Evolutionary conservation across 129 eudicot species (phyloP).

Genomic region (Centrapalus pauciflorus): DNA sequence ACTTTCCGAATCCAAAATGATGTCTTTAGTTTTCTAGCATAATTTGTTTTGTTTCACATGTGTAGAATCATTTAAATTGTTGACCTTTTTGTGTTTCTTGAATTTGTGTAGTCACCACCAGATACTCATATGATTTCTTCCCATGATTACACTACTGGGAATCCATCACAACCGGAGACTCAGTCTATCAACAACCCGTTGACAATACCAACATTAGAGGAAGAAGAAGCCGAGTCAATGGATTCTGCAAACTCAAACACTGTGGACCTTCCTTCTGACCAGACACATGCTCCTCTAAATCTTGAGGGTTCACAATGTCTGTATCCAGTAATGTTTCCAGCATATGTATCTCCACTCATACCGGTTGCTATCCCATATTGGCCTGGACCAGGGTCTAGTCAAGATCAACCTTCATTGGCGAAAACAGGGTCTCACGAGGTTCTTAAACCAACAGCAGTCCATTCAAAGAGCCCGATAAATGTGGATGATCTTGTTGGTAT

Average conservation of each 20-base stretch:
- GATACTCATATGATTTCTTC: slow-evolving; percentile 51
- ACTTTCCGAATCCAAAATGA: too few relatives aligned
- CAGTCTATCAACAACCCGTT: slow-evolving; percentile 38
- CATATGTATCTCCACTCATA: slow-evolving; percentile 53
- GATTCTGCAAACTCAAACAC: slow-evolving; percentile 69
- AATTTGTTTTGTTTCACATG: too few relatives aligned
- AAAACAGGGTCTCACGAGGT: slow-evolving; percentile 67
- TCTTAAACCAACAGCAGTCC: slow-evolving; percentile 87
- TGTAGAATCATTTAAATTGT: not conserved
- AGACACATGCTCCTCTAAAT: slow-evolving; percentile 22
- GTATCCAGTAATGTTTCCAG: slow-evolving; percentile 63
- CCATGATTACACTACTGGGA: slow-evolving; percentile 39
- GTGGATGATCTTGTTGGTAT: slow-evolving; percentile 91
- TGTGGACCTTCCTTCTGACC: slow-evolving; percentile 21
- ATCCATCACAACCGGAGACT: slow-evolving; percentile 48
- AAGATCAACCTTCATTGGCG: slow-evolving; percentile 31
- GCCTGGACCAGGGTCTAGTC: slow-evolving; percentile 50
- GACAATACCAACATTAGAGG: slow-evolving; percentile 53
- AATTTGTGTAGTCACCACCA: slow-evolving; percentile 36
- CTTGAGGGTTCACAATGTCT: slow-evolving; percentile 46
- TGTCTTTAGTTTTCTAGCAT: too few relatives aligned
- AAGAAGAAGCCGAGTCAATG: slow-evolving; percentile 83
- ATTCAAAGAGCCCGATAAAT: slow-evolving; percentile 77
- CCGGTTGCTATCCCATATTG: slow-evolving; percentile 61
- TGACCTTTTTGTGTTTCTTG: not conserved